Conservation (phyloP, 2,329 filamentous ascomycete species). For the Talaromyces marneffei region DNA sequence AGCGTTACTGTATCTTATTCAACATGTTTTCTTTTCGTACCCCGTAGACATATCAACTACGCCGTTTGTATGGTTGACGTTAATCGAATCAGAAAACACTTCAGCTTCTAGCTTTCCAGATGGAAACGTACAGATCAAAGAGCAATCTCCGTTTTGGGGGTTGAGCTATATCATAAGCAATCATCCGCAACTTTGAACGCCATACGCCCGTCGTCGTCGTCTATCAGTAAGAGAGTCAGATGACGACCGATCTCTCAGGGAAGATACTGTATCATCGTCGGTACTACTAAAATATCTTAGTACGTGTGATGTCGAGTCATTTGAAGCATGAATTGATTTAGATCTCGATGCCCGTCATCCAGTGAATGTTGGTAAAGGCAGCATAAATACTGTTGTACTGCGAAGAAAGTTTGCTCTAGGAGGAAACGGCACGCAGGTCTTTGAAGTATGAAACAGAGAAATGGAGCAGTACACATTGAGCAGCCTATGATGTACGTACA, state of each 20-base stretch:
- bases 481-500: background rate
- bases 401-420: background rate
- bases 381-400: too few species aligned
- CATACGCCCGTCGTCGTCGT: background rate
- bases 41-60: background rate
- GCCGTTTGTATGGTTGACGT: background rate
- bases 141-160: background rate
- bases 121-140: background rate
- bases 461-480: background rate
- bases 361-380: background rate
- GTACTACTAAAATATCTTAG: background rate
- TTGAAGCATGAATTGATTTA: background rate
- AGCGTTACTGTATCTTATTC: background rate
- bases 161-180: background rate
- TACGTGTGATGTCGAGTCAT: background rate
- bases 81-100: background rate
- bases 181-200: background rate
- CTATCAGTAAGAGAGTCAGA: background rate
- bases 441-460: background rate
- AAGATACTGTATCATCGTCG: slow-evolving; percentile 1
- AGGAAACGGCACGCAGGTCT: background rate
- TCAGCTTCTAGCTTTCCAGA: background rate
- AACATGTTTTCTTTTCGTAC: background rate
- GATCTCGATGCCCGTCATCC: background rate
- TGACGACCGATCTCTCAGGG: background rate